A percentile compares a stretch with the other conserved stretches of the same genome.
Conservation (phyloP, 2,329 filamentous ascomycete species). For the Chrysoporthe cubensis region DNA sequence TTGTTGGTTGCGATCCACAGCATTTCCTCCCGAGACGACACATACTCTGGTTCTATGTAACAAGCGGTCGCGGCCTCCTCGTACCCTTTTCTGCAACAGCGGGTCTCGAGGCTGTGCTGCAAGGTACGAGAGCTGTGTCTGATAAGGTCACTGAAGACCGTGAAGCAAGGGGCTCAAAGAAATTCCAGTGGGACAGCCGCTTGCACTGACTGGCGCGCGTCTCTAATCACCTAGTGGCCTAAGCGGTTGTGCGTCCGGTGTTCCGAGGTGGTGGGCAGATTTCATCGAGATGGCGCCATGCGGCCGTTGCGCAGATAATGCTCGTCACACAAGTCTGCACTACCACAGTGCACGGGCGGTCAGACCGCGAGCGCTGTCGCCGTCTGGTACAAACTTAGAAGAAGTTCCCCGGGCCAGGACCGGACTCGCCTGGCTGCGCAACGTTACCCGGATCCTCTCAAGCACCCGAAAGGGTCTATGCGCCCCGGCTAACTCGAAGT, state of each 20-base stretch:
- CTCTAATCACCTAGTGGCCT: not conserved
- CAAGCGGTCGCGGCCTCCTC: not conserved
- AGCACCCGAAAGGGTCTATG: not conserved
- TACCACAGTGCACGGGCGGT: not conserved
- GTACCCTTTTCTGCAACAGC: not conserved
- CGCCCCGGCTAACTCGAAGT: not conserved
- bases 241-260: not conserved
- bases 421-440: not conserved
- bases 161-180: not conserved
- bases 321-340: not conserved
- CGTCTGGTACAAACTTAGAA: not conserved
- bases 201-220: not conserved
- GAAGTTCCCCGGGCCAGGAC: not conserved
- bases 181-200: no score
- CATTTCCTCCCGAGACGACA: not conserved
- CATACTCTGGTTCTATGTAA: not conserved
- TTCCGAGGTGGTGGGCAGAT: not conserved
- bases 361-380: not conserved
- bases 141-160: not conserved
- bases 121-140: not conserved
- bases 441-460: not conserved
- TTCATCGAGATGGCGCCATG: slow-evolving; percentile 9
- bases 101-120: not conserved
- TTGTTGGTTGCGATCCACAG: not conserved
- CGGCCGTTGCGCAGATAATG: not conserved